Percentiles rank a stretch among this genome's conserved stretches.
Conservation (phyloP, 768 basidiomycete genomes). For the Serendipita sp. region DNA sequence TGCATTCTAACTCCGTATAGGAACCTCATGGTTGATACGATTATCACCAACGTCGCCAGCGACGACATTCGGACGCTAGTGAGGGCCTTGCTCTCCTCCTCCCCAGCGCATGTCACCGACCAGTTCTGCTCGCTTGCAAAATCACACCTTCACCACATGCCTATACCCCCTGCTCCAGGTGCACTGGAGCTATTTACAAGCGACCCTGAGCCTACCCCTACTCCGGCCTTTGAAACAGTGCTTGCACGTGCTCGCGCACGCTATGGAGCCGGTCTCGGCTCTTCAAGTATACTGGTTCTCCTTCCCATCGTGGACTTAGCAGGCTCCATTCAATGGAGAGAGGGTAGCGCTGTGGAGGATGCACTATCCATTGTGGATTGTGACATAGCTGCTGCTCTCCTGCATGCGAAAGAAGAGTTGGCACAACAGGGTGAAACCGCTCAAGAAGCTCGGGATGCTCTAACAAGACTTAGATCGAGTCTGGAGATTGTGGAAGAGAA, state of each 20-base stretch:
- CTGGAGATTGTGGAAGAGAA: neutral
- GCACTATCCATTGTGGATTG: constrained; percentile 1
- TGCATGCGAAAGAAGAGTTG: neutral
- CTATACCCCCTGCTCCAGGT: neutral
- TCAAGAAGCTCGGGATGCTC: neutral
- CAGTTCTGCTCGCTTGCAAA: constrained; percentile 5
- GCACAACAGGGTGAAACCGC: neutral
- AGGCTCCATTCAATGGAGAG: neutral
- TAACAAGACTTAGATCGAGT: neutral
- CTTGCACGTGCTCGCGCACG: neutral
- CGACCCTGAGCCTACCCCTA: neutral
- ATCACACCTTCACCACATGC: constrained; percentile 4
- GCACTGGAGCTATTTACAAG: neutral
- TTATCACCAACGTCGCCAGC: constrained; percentile 2
- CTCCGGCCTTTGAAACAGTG: constrained; percentile 4
- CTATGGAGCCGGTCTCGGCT: constrained; percentile 5
- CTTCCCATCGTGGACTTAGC: constrained; percentile 1
- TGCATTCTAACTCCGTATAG: neutral
- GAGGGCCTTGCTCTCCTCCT: neutral
- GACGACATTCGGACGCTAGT: constrained; percentile 5
- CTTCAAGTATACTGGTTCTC: neutral
- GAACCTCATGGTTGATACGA: constrained; percentile 3
- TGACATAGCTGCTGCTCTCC: constrained; percentile 2
- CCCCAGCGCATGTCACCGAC: neutral
- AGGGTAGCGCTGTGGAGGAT: neutral